These are phyloP conservation scores for Schwanniomyces occidentalis DNA, from an alignment of 805 yeast species.

Conservation along the genomic window DNA sequence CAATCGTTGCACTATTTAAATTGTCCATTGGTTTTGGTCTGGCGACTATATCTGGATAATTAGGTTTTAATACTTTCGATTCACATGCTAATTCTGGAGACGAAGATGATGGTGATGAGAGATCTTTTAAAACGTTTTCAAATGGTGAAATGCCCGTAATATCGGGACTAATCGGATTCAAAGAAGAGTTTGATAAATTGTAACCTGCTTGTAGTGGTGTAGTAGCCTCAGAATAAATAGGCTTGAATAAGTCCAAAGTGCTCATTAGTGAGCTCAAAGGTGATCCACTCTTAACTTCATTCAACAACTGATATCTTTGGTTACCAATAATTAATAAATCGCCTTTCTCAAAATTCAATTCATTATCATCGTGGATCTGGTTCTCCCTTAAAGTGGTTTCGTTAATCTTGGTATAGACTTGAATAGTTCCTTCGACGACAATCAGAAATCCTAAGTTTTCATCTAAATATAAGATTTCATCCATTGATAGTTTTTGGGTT, in stretches of 20 bases:
- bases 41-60: conserved; percentile 55
- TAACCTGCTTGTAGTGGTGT: conserved; percentile 11
- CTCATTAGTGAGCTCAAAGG: conserved; percentile 83
- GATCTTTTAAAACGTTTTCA: conserved; percentile 4
- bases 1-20: conserved; percentile 65
- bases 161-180: conserved; percentile 1
- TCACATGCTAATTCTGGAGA: conserved; percentile 1
- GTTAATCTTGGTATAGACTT: conserved; percentile 63
- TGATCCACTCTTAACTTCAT: conserved; percentile 78
- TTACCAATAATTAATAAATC: conserved; percentile 53
- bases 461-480: conserved; percentile 73
- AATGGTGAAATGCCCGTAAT: conserved; percentile 5
- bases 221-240: conserved; percentile 8
- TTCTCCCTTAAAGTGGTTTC: conserved; percentile 14
- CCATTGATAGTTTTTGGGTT: conserved; percentile 76
- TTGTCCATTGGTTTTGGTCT: conserved; percentile 49
- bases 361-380: too few species aligned
- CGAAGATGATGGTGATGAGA: not conserved
- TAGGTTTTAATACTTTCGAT: not conserved
- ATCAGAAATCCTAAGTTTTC: conserved; percentile 83
- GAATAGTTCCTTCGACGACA: conserved; percentile 88
- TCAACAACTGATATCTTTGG: conserved; percentile 69
- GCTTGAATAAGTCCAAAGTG: conserved; percentile 68
- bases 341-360: conserved; percentile 32
- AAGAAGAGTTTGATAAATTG: not conserved